Base-by-base conservation (phyloP, 2,329 filamentous ascomycete genomes). In the Alternaria consortialis region DNA sequence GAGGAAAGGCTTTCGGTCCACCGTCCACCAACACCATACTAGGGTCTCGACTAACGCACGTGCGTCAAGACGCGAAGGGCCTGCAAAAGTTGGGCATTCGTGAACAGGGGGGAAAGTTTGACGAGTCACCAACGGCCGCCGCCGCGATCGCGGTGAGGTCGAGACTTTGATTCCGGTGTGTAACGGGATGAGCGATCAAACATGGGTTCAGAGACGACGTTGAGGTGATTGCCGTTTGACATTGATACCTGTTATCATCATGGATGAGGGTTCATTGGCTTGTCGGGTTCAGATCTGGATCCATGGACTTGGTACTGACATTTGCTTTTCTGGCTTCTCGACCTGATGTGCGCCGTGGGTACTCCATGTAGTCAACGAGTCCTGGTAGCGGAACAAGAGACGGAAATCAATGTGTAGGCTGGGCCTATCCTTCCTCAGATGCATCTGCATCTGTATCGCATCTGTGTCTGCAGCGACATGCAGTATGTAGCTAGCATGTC, bases 191-290 rank as follows among this genome's bases (percentile, higher is more conserved):
- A 25, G 20, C 57, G 48, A 57, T 48, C 58, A 57, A 58, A 61
- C 54, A 27, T 23, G 42, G 47, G 36, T 31, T 44, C 42, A 51
- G 48, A 53, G 23, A 25, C 53, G 37, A 60, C 42, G 29, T 43
- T 23, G 52, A 37, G 34, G 31, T 51, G 27, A 44, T 60, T 36
- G 12, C 48, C 11, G 53, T 47, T 57, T 59, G 39, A 46, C 32
- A 34, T 46, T 51, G 46, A 51, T 32, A 42, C 32, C 31, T 37
- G n/a, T 32, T 44, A 23, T 27, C 29, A 27, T 44, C 37, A 25
- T 36, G n/a, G 31, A 50, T 39, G 47, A 46, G 46, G 11, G 31
- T 37, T 57, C 53, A 60, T 57, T 57, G 58, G 58, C 27, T 56
- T 44, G 53, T 32, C 29, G 34, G 47, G 34, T 15, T 15, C 25